Evolutionary conservation across 345 rosid genomes (phyloP).

Genomic region (Bretschneidera sinensis): DNA sequence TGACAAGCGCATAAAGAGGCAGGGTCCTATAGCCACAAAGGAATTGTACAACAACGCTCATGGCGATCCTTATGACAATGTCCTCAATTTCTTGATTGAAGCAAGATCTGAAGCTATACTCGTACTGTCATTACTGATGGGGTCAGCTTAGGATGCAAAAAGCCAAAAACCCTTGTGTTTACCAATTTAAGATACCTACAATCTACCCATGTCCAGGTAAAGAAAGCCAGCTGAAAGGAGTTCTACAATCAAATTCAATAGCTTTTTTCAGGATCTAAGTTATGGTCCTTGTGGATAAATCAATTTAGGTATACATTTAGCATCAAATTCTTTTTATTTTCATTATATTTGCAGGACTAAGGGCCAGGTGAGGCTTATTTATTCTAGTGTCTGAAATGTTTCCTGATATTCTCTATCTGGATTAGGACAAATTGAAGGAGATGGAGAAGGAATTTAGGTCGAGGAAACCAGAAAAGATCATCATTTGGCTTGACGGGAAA

Average conservation of each 20-base stretch:
- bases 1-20: slow-evolving; percentile 29
- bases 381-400: no score
- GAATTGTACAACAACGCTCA: slow-evolving; percentile 17
- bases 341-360: no score
- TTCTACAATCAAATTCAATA: slow-evolving; percentile 22
- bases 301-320: background rate
- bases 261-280: background rate
- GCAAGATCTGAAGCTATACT: slow-evolving; percentile 27
- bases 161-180: background rate
- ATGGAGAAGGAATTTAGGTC: slow-evolving; percentile 23
- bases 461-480: slow-evolving; percentile 25
- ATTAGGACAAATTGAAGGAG: slow-evolving; percentile 22
- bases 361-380: no score
- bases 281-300: background rate
- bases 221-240: slow-evolving; percentile 33
- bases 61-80: slow-evolving; percentile 17
- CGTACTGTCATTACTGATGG: slow-evolving; percentile 16
- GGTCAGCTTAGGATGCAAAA: slow-evolving; percentile 6
- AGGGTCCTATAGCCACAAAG: slow-evolving; percentile 31
- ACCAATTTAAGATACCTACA: background rate
- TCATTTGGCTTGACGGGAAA: slow-evolving; percentile 15
- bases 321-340: no score
- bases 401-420: slow-evolving; percentile 13
- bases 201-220: slow-evolving; percentile 31
- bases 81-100: slow-evolving; percentile 21